These are phyloP conservation scores for Fusarium tjaetaba DNA, from an alignment of 2,329 filamentous ascomycete genomes.

Conservation along the genomic window DNA sequence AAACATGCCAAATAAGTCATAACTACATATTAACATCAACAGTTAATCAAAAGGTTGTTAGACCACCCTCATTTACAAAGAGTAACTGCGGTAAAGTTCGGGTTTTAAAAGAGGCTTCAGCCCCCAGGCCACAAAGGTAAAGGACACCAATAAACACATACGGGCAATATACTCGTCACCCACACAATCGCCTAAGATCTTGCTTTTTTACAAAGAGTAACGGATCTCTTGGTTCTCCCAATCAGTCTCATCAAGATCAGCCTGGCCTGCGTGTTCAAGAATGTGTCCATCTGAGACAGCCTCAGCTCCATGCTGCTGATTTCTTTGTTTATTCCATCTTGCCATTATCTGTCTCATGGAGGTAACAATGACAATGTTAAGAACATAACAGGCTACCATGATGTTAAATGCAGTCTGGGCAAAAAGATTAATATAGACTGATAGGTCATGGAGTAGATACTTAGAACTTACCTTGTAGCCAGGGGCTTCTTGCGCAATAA, in stretches of 20 bases:
- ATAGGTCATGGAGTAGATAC: background rate
- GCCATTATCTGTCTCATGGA: background rate
- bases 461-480: background rate
- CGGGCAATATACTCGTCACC: no score
- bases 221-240: background rate
- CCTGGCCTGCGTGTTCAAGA: background rate
- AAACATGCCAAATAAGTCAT: no score
- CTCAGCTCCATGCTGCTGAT: background rate
- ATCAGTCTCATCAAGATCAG: background rate
- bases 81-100: no score
- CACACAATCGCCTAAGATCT: no score
- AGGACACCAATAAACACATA: no score
- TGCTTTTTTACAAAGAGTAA: no score
- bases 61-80: no score
- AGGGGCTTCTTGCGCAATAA: background rate
- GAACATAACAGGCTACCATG: background rate
- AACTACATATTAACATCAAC: no score
- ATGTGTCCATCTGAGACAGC: background rate
- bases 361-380: background rate
- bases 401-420: background rate
- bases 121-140: no score
- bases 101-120: no score
- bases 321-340: background rate
- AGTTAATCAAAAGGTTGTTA: background rate
- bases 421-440: background rate